A percentile compares a stretch with the other conserved stretches of the same genome.
Conservation (phyloP, 2,329 filamentous ascomycete genomes). For the Zymoseptoria passerinii region DNA sequence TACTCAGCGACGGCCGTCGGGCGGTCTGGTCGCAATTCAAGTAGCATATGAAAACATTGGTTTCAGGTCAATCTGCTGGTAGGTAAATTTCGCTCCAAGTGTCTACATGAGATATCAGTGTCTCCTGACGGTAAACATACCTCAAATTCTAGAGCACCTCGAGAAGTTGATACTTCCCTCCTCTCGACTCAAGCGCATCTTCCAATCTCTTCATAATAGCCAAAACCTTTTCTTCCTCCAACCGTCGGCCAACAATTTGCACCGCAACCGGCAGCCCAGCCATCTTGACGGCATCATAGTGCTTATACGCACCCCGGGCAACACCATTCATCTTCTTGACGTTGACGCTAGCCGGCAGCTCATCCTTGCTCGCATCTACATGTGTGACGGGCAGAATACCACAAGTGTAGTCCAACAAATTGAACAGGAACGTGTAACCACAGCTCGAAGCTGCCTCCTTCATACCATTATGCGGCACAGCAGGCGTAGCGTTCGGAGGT, state of each 20-base stretch:
- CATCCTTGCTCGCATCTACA: conserved; percentile 62
- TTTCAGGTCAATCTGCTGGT: not conserved
- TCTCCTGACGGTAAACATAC: not conserved
- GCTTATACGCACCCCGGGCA: conserved; percentile 72
- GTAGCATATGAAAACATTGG: not conserved
- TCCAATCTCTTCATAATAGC: conserved; percentile 73
- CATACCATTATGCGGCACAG: conserved; percentile 81
- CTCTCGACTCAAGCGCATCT: conserved; percentile 54
- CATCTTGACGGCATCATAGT: conserved; percentile 78
- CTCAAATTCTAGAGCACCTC: conserved; percentile 18
- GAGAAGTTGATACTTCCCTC: conserved; percentile 43
- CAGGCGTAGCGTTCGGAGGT: conserved; percentile 83
- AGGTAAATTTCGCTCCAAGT: not conserved
- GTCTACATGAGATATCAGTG: not conserved
- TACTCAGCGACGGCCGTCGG: not conserved
- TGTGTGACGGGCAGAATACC: conserved; percentile 80
- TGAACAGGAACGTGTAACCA: conserved; percentile 91
- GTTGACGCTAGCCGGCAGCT: conserved; percentile 54
- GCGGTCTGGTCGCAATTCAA: not conserved
- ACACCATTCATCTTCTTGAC: conserved; percentile 65
- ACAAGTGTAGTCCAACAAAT: conserved; percentile 77
- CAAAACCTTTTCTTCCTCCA: conserved; percentile 84
- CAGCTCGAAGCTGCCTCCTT: conserved; percentile 75
- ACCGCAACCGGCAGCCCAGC: conserved; percentile 79
- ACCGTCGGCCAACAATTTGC: conserved; percentile 68